Percentiles rank a stretch among this genome's conserved stretches.
These are phyloP conservation scores for Termitomyces sp. DNA, from an alignment of 768 basidiomycete genomes.

Conservation along the genomic window DNA sequence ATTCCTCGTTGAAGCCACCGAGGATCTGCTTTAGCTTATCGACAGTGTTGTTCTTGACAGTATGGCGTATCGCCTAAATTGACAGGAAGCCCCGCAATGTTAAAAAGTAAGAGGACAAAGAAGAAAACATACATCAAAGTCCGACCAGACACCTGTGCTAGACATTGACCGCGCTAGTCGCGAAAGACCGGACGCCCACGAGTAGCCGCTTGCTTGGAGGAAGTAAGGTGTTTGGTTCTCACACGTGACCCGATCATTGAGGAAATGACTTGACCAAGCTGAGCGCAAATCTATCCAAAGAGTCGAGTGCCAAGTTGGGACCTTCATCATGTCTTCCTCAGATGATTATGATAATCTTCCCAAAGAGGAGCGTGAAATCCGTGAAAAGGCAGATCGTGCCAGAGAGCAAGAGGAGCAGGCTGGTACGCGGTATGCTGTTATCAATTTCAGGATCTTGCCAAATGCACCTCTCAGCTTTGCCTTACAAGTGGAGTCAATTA, in stretches of 20 bases:
- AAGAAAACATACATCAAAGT: constrained; percentile 60
- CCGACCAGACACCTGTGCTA: constrained; percentile 55
- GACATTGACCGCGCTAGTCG: constrained; percentile 43
- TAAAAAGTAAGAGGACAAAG: background rate
- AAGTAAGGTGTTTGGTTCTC: constrained; percentile 6
- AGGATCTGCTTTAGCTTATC: constrained; percentile 84
- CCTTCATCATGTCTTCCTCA: constrained; percentile 20
- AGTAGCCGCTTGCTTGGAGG: background rate
- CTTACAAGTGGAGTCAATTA: constrained; percentile 90
- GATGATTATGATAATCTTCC: constrained; percentile 74
- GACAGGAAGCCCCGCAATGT: constrained; percentile 13
- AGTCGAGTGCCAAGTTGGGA: constrained; percentile 1
- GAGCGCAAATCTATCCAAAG: background rate
- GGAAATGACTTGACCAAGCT: constrained; percentile 3
- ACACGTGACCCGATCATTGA: constrained; percentile 4
- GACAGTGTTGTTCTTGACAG: constrained; percentile 74
- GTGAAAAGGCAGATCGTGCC: constrained; percentile 63
- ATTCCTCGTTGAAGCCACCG: constrained; percentile 73
- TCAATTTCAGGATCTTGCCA: constrained; percentile 12
- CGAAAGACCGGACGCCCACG: background rate
- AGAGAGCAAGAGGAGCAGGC: constrained; percentile 80
- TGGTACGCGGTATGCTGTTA: constrained; percentile 43
- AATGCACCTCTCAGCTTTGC: constrained; percentile 54
- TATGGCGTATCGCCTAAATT: constrained; percentile 60
- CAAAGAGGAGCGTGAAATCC: constrained; percentile 67